Evolutionary conservation across 805 yeast species (phyloP), one percentile per base, ranked within the genome.

Genomic region (Hemisphaericaspora nanyangensis): DNA sequence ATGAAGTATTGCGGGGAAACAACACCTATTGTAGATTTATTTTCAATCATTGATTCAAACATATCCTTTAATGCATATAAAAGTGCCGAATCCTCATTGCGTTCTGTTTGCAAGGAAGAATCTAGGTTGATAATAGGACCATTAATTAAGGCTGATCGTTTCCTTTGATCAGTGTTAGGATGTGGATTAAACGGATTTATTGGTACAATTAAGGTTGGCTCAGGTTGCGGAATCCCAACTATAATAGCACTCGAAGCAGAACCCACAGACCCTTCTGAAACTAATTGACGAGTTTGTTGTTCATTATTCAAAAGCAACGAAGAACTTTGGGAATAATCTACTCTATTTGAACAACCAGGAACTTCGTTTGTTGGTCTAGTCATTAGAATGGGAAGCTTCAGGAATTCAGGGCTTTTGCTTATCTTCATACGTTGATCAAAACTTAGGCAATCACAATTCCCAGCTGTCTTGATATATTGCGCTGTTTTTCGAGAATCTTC

Each of bases 41-140:
- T 78, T 58, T 88, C 96, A 6, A 78, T 70, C 73, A 91, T 84
- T 42, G 84, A 65, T 56, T 89, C 96, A 57, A 86, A 91, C 10
- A 88, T 65, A 57, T 93, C 99, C 54, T 86, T 87, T 42, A 91
- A 64, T 0, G 93, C 78, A 53, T 82, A 80, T 12, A 68, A 42
- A 19, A 68, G 50, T 2, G 58, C 58, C 15, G 61, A 46, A 7
- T 58, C 59, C 5, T 64, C 64, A 8, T 43, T 50, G 29, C 54
- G 59, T 31, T 58, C 60, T 17, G 64, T 58, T 42, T 72, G 70
- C 35, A 80, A 60, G 0, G 85, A 70, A 44, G 79, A 79, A 55
- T 91, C 97, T 31, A 90, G 58, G 55, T 90, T 89, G 35, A 90
- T 55, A 5, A 93, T 79, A 0, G 97, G 97, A 0, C 96, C 96